phyloP scores from a whole-genome alignment of 2,329 filamentous ascomycete genomes.

The Davidsoniella virescens region DNA sequence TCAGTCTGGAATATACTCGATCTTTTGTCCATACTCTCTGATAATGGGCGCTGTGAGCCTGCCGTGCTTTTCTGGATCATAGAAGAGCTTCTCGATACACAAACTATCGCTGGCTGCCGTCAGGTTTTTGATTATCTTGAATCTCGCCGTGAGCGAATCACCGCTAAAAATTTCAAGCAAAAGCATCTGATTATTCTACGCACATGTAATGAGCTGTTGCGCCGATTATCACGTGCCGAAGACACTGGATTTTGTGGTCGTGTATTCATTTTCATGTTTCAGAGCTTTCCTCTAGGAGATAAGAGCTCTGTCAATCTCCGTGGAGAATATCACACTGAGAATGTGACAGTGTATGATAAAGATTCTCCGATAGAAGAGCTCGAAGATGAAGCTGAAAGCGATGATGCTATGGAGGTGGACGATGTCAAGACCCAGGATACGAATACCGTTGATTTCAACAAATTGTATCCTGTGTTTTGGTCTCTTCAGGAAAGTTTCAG shows the following conservation, averaged over 20 bases:
- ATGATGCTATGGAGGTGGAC: slow-evolving; percentile 47
- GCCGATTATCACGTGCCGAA: slow-evolving; percentile 82
- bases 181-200: slow-evolving; percentile 84
- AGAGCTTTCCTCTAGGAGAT: slow-evolving; percentile 90
- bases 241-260: slow-evolving; percentile 94
- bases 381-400: slow-evolving; percentile 14
- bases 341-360: slow-evolving; percentile 72
- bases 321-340: slow-evolving; percentile 91
- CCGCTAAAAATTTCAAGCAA: slow-evolving; percentile 60
- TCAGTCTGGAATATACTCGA: slow-evolving; percentile 89
- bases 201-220: slow-evolving; percentile 87
- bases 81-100: slow-evolving; percentile 88
- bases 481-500: slow-evolving; percentile 83
- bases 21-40: slow-evolving; percentile 73
- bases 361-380: slow-evolving; percentile 22
- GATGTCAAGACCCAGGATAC: slow-evolving; percentile 30
- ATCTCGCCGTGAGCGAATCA: slow-evolving; percentile 77
- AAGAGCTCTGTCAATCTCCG: slow-evolving; percentile 93
- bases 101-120: slow-evolving; percentile 82
- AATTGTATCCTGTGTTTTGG: slow-evolving; percentile 88
- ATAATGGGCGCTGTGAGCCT: slow-evolving; percentile 61
- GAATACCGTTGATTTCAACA: slow-evolving; percentile 36
- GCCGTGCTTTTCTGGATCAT: slow-evolving; percentile 78
- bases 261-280: slow-evolving; percentile 97
- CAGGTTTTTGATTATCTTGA: slow-evolving; percentile 91